Percentiles rank a stretch among this genome's conserved stretches.
These are phyloP conservation scores for Globisporangium solare DNA, from an alignment of 352 stramenopile genomes.

Conservation along the genomic window DNA sequence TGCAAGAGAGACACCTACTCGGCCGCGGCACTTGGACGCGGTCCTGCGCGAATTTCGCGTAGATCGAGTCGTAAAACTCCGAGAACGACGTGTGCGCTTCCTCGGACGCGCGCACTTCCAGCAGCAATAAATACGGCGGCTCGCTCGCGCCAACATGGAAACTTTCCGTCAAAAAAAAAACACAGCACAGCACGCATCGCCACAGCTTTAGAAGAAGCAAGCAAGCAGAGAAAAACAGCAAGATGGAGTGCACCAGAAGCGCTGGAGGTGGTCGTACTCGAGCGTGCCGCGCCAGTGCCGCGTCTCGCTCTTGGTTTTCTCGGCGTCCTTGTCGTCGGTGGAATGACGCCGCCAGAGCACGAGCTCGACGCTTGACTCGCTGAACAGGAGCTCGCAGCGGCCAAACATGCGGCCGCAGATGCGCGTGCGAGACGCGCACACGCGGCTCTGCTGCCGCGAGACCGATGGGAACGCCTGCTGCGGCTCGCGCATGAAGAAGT, in stretches of 20 bases:
- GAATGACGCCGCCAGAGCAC: constrained; percentile 23
- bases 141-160: constrained; percentile 20
- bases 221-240: neutral
- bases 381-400: constrained; percentile 34
- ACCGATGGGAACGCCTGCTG: constrained; percentile 8
- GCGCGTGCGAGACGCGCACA: constrained; percentile 26
- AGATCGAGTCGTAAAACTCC: constrained; percentile 57
- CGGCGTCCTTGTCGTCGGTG: no score
- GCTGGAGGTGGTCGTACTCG: constrained; percentile 33
- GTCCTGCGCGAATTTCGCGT: constrained; percentile 33
- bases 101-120: constrained; percentile 31
- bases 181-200: neutral
- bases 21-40: constrained; percentile 13
- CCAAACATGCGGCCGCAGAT: constrained; percentile 39
- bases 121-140: constrained; percentile 48
- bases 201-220: neutral
- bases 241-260: constrained; percentile 30
- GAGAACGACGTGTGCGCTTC: constrained; percentile 30
- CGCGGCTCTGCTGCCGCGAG: constrained; percentile 8
- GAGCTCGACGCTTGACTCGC: constrained; percentile 21
- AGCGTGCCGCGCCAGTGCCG: constrained; percentile 27
- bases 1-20: constrained; percentile 27
- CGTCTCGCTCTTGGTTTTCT: constrained; percentile 1
- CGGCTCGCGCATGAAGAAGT: constrained; percentile 12
- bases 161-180: constrained; percentile 8